These are phyloP conservation scores for Botrytis porri DNA, from an alignment of 2,329 filamentous ascomycete species.

Conservation along the genomic window DNA sequence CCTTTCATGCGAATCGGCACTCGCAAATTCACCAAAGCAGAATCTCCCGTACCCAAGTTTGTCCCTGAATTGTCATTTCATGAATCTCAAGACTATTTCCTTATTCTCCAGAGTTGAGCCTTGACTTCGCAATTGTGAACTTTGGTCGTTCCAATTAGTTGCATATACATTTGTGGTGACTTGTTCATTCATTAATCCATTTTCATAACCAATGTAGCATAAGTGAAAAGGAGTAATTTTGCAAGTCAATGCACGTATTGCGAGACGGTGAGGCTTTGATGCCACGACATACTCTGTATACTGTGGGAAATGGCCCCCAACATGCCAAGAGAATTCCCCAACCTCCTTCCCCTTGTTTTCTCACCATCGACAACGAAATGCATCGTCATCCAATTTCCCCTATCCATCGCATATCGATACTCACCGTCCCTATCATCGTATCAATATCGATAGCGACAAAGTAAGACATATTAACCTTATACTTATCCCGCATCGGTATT, in stretches of 20 bases:
- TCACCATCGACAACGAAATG: background rate
- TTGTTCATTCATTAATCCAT: background rate
- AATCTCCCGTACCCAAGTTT: background rate
- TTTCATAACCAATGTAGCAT: slow-evolving; percentile 4
- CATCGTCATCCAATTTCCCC: background rate
- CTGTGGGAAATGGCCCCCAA: background rate
- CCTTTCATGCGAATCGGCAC: background rate
- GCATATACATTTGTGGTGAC: background rate
- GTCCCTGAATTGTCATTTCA: background rate
- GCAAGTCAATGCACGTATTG: background rate
- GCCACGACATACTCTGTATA: slow-evolving; percentile 6
- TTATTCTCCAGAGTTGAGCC: background rate
- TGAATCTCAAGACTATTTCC: background rate
- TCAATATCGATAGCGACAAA: slow-evolving; percentile 12
- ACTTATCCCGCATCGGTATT: background rate
- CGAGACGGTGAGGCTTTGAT: background rate
- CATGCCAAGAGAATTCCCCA: background rate
- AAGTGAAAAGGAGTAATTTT: background rate
- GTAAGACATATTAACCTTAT: slow-evolving; percentile 9
- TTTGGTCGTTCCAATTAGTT: background rate
- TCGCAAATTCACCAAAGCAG: background rate
- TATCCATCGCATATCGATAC: slow-evolving; percentile 12
- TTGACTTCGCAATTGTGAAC: background rate
- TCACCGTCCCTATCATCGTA: slow-evolving; percentile 8
- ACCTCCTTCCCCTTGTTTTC: background rate